These are phyloP conservation scores for Mesotaenium endlicherianum DNA, from an alignment of 139 green algal species.

Conservation along the genomic window DNA sequence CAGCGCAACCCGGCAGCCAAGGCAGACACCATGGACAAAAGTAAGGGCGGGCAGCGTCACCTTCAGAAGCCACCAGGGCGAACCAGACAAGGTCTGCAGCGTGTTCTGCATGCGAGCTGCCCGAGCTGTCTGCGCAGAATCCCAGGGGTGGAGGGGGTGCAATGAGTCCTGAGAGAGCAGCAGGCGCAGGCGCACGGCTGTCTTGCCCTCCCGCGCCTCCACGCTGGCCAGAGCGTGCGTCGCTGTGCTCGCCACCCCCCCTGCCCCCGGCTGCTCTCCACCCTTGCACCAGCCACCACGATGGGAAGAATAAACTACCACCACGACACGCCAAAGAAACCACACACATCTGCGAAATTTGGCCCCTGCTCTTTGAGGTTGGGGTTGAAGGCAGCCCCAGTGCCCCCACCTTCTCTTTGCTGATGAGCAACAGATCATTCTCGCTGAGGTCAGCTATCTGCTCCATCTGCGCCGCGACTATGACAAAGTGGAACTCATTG, in stretches of 20 bases:
- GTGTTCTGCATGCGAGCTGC: constrained; percentile 49
- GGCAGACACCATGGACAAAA: not conserved
- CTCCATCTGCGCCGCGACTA: not conserved
- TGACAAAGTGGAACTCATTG: constrained; percentile 16
- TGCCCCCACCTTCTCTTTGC: constrained; percentile 60
- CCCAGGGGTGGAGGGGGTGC: no score
- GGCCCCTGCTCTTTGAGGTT: no score
- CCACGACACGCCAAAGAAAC: no score
- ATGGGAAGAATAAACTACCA: no score
- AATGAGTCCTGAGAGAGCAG: no score
- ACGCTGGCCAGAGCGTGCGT: constrained; percentile 66
- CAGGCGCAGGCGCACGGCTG: constrained; percentile 62
- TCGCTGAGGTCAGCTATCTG: constrained; percentile 54
- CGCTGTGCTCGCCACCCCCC: no score
- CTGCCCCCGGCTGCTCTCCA: no score
- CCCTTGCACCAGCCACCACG: no score
- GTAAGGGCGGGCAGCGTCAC: not conserved
- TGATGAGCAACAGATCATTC: constrained; percentile 83
- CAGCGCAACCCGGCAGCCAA: not conserved
- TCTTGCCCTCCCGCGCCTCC: constrained; percentile 66
- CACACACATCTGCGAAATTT: no score
- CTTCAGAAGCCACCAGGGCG: not conserved
- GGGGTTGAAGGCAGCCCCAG: not conserved
- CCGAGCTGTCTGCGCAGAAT: no score
- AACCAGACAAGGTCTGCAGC: not conserved